Evolutionary conservation across 1,139 yeast species (phyloP).

Genomic region (Candida tropicalis): DNA sequence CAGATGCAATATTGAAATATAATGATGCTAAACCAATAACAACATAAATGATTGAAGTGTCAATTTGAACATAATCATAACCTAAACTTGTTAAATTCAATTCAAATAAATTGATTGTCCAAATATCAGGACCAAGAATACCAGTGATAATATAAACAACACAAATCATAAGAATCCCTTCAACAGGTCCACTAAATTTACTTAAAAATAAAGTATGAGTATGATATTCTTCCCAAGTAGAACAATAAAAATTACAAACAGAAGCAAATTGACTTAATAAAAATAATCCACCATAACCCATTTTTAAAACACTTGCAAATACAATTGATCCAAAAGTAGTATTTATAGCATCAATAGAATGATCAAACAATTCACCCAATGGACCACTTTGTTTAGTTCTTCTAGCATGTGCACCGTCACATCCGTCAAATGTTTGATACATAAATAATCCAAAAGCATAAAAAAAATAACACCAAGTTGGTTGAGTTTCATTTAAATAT

Average conservation of each 20-base stretch:
- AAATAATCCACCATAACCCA: constrained; percentile 69
- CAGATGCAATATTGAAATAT: constrained; percentile 70
- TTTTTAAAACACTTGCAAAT: constrained; percentile 70
- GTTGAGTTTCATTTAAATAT: constrained; percentile 55
- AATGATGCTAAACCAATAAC: constrained; percentile 58
- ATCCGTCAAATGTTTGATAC: constrained; percentile 95
- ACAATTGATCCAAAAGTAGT: constrained; percentile 79
- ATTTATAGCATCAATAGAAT: constrained; percentile 88
- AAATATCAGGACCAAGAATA: constrained; percentile 66
- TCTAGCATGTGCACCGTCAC: constrained; percentile 94
- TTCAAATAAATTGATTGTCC: constrained; percentile 48
- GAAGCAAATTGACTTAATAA: constrained; percentile 74
- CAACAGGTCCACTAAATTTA: constrained; percentile 91
- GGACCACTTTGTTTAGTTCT: constrained; percentile 95
- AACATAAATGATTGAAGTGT: constrained; percentile 46
- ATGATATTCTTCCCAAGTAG: constrained; percentile 96
- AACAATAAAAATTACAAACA: constrained; percentile 78
- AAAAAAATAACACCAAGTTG: constrained; percentile 81
- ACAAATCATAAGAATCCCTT: constrained; percentile 76
- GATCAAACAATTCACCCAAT: constrained; percentile 91
- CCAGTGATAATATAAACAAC: constrained; percentile 64
- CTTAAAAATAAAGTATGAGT: constrained; percentile 83
- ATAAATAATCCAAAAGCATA: constrained; percentile 84
- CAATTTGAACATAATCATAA: constrained; percentile 27
- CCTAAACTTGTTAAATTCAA: constrained; percentile 40